phyloP scores from a whole-genome alignment of 805 yeast genomes.

The Cyberlindnera xishuangbannaensis region DNA sequence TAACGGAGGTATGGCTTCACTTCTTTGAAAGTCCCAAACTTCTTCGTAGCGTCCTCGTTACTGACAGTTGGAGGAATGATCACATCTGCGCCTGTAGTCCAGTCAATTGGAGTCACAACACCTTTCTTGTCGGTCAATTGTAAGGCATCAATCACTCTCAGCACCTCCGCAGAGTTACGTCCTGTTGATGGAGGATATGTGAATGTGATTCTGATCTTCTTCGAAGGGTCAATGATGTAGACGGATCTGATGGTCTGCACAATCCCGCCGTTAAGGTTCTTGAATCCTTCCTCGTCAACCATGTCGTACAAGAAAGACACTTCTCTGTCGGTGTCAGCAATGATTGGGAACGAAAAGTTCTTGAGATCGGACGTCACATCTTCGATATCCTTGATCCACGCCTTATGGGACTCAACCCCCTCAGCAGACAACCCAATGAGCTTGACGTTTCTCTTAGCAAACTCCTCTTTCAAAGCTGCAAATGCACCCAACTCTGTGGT shows the following conservation, averaged over 20 bases:
- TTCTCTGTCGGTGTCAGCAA: constrained; percentile 81
- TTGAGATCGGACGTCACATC: constrained; percentile 66
- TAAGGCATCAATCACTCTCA: constrained; percentile 84
- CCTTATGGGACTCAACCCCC: constrained; percentile 68
- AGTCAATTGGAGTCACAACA: constrained; percentile 86
- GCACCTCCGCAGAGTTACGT: constrained; percentile 88
- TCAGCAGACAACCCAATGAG: constrained; percentile 89
- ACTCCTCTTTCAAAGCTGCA: constrained; percentile 83
- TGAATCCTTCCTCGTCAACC: constrained; percentile 82
- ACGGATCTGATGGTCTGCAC: constrained; percentile 90
- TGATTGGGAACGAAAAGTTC: constrained; percentile 80
- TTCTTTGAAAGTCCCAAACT: constrained; percentile 80
- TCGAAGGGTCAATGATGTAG: constrained; percentile 83
- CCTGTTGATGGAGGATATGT: constrained; percentile 93
- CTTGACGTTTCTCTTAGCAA: constrained; percentile 77
- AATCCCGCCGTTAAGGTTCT: constrained; percentile 64
- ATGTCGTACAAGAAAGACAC: constrained; percentile 80
- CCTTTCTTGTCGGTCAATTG: constrained; percentile 80
- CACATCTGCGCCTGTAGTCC: constrained; percentile 87
- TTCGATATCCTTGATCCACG: constrained; percentile 89
- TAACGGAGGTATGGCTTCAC: constrained; percentile 88
- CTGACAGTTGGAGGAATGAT: constrained; percentile 84
- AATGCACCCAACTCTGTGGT: constrained; percentile 95
- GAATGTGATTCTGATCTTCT: constrained; percentile 81
- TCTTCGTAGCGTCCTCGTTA: constrained; percentile 71